Base-by-base conservation (phyloP, 331 rosid genomes). In the Acacia pycnantha region DNA sequence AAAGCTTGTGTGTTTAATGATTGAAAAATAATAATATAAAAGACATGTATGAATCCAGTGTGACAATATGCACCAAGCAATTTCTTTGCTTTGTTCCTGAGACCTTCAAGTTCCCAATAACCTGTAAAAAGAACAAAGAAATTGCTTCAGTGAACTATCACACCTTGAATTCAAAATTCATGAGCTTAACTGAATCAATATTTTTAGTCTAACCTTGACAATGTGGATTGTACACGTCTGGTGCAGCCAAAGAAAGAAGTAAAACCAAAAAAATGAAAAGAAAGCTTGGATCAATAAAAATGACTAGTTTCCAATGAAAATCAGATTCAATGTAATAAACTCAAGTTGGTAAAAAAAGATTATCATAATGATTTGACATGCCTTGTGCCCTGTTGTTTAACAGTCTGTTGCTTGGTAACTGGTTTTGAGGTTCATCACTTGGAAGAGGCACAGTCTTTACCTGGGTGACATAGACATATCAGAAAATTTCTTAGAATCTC, bases 391-490 rank as follows among this genome's bases (percentile, higher is more conserved):
- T 77, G 88, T 40, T 90, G 78, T 70, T 89, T 90, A 70, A 61
- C 29, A 82, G 75, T 67, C 3, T 44, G 22, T 26, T 79, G 84
- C 80, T 85, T 86, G 79, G 84, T 37, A 47, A 24, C 79, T 59
- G 85, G 87, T 58, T 74, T 37, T 62, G 88, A 84, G 88, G 76
- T 76, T 89, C 94, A 13, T 90, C 95, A 73, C 79, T 79, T 54
- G 89, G 84, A 79, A 90, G 29, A 18, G 92, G 89, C 22, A 91
- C 84, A 48, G 77, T 91, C 83, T 93, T 91, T 67, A 79, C 97
- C 98, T 95, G 91, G 35, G 68, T 43, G 71, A 83, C 76, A 82
- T 85, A 77, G 47, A 69, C 64, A 41, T 40, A 73, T 64, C 22
- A 79, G 29, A 76, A 73, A 43, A 5, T 41, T 40, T 59, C 29